These are phyloP conservation scores for Collybia nuda DNA, from an alignment of 768 basidiomycete species.

Conservation along the genomic window DNA sequence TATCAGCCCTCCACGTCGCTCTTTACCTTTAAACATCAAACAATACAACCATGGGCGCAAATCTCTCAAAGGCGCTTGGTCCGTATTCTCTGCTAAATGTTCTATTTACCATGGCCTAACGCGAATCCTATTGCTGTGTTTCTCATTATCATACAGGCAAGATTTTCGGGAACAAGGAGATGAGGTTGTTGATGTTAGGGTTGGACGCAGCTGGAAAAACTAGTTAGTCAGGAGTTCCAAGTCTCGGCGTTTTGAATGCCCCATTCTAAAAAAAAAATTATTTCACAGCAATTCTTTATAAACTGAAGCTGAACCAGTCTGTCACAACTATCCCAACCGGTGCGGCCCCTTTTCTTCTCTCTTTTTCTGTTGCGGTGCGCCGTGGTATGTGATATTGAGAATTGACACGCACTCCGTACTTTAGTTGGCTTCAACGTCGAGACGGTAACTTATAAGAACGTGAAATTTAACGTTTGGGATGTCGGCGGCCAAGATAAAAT, in stretches of 20 bases:
- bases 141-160: conserved; percentile 52
- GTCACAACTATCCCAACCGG: conserved; percentile 99
- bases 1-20: conserved; percentile 48
- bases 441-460: conserved; percentile 99
- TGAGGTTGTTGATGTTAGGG: conserved; percentile 95
- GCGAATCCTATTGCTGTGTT: conserved; percentile 11
- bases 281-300: conserved; percentile 89
- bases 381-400: neutral
- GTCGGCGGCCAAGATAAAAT: conserved; percentile 99
- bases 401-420: conserved; percentile 2
- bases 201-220: conserved; percentile 99
- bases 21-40: conserved; percentile 49
- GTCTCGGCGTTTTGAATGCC: neutral
- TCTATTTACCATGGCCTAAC: conserved; percentile 5
- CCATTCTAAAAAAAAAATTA: conserved; percentile 8
- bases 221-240: conserved; percentile 52
- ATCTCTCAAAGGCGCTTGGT: conserved; percentile 85
- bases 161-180: conserved; percentile 99
- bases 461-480: conserved; percentile 94
- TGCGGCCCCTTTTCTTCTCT: conserved; percentile 32
- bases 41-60: conserved; percentile 70
- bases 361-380: neutral
- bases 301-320: conserved; percentile 97
- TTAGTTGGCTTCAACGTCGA: conserved; percentile 98
- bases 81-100: conserved; percentile 16